Percentiles rank a stretch among this genome's conserved stretches.
Evolutionary conservation across 2,329 filamentous ascomycete species (phyloP).

Genomic region (Hymenoscyphus scutula): DNA sequence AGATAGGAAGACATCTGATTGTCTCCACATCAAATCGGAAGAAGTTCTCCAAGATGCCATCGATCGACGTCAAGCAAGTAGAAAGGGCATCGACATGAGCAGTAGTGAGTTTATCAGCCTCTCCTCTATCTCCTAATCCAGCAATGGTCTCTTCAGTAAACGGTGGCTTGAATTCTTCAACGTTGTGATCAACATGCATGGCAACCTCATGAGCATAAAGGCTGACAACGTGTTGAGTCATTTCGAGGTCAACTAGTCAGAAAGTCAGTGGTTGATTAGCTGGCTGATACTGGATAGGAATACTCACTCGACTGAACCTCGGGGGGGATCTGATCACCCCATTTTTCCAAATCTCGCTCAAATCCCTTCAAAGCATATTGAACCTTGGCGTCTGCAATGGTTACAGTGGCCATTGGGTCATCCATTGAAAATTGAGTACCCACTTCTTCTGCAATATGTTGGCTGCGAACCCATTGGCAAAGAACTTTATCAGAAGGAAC

Average conservation of each 20-base stretch:
- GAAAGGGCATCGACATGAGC: slow-evolving; percentile 52
- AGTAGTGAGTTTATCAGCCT: slow-evolving; percentile 28
- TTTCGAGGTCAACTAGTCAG: slow-evolving; percentile 43
- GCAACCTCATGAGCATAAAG: slow-evolving; percentile 60
- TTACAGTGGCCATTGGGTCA: slow-evolving; percentile 41
- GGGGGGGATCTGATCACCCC: slow-evolving; percentile 43
- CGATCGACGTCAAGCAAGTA: slow-evolving; percentile 51
- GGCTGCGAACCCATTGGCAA: slow-evolving; percentile 43
- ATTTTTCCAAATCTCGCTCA: slow-evolving; percentile 50
- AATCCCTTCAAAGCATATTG: slow-evolving; percentile 54
- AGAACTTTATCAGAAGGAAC: slow-evolving; percentile 41
- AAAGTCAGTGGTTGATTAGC: slow-evolving; percentile 14
- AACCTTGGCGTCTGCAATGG: slow-evolving; percentile 53
- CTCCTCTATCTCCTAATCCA: slow-evolving; percentile 14
- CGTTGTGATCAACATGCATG: slow-evolving; percentile 54
- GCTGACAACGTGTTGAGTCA: slow-evolving; percentile 52
- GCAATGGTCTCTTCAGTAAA: slow-evolving; percentile 35
- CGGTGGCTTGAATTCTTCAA: slow-evolving; percentile 47
- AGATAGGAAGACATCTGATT: slow-evolving; percentile 49
- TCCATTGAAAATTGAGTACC: slow-evolving; percentile 54
- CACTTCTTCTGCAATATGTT: slow-evolving; percentile 54
- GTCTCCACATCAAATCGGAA: slow-evolving; percentile 45
- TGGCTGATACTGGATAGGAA: neutral
- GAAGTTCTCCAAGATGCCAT: slow-evolving; percentile 53
- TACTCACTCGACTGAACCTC: slow-evolving; percentile 36